Base-by-base conservation (phyloP, 78 protist genomes). In the Dictyostelium capitatum region DNA sequence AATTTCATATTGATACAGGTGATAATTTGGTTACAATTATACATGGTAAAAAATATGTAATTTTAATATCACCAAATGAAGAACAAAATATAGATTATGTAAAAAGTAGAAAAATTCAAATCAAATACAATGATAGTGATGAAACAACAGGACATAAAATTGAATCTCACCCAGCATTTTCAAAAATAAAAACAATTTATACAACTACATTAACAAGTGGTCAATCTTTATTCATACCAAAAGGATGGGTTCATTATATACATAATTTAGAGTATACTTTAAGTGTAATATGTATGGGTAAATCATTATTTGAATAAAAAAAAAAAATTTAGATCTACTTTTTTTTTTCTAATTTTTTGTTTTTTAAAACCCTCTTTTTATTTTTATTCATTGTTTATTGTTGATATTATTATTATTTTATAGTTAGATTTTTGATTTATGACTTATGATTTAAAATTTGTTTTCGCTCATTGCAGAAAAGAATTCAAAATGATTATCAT, bases 1-100 rank as follows among this genome's bases (percentile, higher is more conserved):
- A 67, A n/a, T 32, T 85, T 43, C 92, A 85, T 41, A 64, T 59
- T 32, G 92, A 85, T 50, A 85, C 92, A 7, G 92, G 79, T 32
- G 92, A 85, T 10, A 85, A 85, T 50, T 20, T 85, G 0, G 92
- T 85, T 19, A 28, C 84, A 5, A 83, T 85, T 2, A 57, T 85
- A 4, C 46, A 56, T 20, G 92, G 92, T 51, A 20, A 6, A 14
- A 85, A 85, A 41, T 37, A 28, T 17, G 20, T 85, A 32, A 65
- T 77, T 3, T 14, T 85, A 62, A 53, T 85, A n/a, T 75, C 82
- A 77, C 92, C 92, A 43, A 25, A 64, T 7, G 79, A 85, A 19
- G 57, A 19, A n/a, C 56, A 3, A 20, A 41, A 2, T 6, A 77
- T 46, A 64, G 43, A 64, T 14, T 64, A 10, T 64, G 41, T 28